A percentile compares a stretch with the other conserved stretches of the same genome.
These are phyloP conservation scores for Populus simonii DNA, from an alignment of 345 rosid genomes.

Conservation along the genomic window DNA sequence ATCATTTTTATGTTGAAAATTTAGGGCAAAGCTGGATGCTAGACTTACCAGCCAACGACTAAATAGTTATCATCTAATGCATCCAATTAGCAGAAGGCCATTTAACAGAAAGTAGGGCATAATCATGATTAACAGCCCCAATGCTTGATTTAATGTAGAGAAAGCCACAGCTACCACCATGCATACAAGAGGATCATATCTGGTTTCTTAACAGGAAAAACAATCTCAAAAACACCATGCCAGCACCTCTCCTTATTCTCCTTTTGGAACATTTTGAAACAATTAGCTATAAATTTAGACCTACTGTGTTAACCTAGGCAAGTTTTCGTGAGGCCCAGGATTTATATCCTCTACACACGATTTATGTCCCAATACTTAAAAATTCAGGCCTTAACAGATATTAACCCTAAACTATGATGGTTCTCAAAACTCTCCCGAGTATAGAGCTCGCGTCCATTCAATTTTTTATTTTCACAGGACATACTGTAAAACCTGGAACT, in stretches of 20 bases:
- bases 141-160: background rate
- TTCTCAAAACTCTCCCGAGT: no score
- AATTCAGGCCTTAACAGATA: no score
- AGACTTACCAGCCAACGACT: no score
- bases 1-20: background rate
- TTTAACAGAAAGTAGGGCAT: background rate
- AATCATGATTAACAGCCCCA: slow-evolving; percentile 16
- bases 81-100: background rate
- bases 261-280: background rate
- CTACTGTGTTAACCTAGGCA: background rate
- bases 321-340: no score
- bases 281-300: background rate
- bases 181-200: background rate
- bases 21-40: background rate
- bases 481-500: no score
- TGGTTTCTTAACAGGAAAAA: background rate
- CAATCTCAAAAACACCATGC: background rate
- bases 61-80: background rate
- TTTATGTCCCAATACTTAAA: no score
- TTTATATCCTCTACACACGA: no score
- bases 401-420: no score
- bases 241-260: background rate
- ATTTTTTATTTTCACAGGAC: no score
- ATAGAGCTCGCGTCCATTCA: no score
- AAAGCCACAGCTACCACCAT: background rate